Evolutionary conservation across 352 stramenopile genomes (phyloP).

Genomic region (Globisporangium emineosum): DNA sequence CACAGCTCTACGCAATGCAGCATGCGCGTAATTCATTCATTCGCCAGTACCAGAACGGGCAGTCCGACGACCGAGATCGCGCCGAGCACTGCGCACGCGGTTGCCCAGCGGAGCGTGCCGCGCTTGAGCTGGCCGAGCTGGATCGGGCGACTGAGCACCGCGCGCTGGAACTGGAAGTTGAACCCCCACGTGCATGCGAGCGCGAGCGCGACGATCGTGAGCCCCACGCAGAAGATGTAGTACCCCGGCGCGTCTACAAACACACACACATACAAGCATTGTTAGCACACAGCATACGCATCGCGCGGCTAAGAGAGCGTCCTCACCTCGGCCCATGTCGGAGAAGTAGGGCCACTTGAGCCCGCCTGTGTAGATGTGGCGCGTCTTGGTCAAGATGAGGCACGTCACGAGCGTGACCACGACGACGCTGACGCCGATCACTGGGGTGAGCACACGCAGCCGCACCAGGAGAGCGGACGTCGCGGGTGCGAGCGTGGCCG

Average conservation of each 20-base stretch:
- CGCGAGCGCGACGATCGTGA: slow-evolving; percentile 40
- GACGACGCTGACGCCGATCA: slow-evolving; percentile 34
- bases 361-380: slow-evolving; percentile 48
- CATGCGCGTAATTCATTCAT: neutral
- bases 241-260: slow-evolving; percentile 44
- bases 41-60: slow-evolving; percentile 36
- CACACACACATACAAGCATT: neutral
- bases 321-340: slow-evolving; percentile 51
- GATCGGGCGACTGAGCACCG: slow-evolving; percentile 29
- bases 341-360: slow-evolving; percentile 71
- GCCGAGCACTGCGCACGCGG: slow-evolving; percentile 23
- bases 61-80: slow-evolving; percentile 47
- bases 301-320: neutral
- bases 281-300: neutral
- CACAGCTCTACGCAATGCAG: neutral
- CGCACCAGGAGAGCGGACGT: neutral
- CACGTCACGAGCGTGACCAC: slow-evolving; percentile 53
- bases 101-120: slow-evolving; percentile 21
- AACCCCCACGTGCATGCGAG: slow-evolving; percentile 52
- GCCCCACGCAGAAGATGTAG: slow-evolving; percentile 57
- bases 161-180: slow-evolving; percentile 56
- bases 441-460: slow-evolving; percentile 20
- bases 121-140: slow-evolving; percentile 29
- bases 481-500: neutral
- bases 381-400: slow-evolving; percentile 44